These are phyloP conservation scores for Corniculantispora saksenae DNA, from an alignment of 2,329 filamentous ascomycete species.

Conservation along the genomic window DNA sequence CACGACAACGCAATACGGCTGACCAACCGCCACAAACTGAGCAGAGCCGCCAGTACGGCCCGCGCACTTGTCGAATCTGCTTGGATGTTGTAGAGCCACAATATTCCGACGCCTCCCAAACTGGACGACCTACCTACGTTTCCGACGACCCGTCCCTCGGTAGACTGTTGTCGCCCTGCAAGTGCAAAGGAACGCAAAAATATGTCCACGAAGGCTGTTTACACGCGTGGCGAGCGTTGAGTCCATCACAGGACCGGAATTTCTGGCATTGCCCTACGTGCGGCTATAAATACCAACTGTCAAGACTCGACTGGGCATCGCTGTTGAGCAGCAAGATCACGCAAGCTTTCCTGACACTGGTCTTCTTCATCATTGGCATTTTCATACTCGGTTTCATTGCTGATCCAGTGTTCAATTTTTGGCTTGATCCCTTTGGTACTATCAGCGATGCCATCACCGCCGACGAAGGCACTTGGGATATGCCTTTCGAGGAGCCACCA, in stretches of 20 bases:
- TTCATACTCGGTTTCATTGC: slow-evolving; percentile 89
- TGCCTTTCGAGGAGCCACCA: slow-evolving; percentile 49
- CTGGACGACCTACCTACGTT: slow-evolving; percentile 57
- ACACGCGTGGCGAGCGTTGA: slow-evolving; percentile 75
- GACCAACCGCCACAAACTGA: slow-evolving; percentile 8
- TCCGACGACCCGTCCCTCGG: slow-evolving; percentile 74
- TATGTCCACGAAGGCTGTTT: slow-evolving; percentile 95
- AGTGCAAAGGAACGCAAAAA: slow-evolving; percentile 88
- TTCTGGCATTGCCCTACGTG: slow-evolving; percentile 90
- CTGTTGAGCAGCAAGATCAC: slow-evolving; percentile 67
- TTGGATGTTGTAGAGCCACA: slow-evolving; percentile 65
- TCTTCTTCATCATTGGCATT: slow-evolving; percentile 69
- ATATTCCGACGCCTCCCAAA: slow-evolving; percentile 39
- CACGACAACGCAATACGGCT: slow-evolving; percentile 8
- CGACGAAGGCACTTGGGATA: slow-evolving; percentile 38
- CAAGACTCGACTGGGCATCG: slow-evolving; percentile 73
- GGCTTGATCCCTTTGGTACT: slow-evolving; percentile 73
- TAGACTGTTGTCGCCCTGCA: slow-evolving; percentile 83
- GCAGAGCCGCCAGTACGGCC: slow-evolving; percentile 56
- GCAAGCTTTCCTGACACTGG: slow-evolving; percentile 69
- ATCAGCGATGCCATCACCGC: slow-evolving; percentile 51
- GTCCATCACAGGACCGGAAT: slow-evolving; percentile 65
- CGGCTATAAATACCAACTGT: slow-evolving; percentile 76
- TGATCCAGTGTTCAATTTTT: slow-evolving; percentile 88
- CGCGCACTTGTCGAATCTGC: slow-evolving; percentile 86